A percentile compares a stretch with the other conserved stretches of the same genome.
phyloP scores from a whole-genome alignment of 257 asterid species.

The Mentha longifolia region DNA sequence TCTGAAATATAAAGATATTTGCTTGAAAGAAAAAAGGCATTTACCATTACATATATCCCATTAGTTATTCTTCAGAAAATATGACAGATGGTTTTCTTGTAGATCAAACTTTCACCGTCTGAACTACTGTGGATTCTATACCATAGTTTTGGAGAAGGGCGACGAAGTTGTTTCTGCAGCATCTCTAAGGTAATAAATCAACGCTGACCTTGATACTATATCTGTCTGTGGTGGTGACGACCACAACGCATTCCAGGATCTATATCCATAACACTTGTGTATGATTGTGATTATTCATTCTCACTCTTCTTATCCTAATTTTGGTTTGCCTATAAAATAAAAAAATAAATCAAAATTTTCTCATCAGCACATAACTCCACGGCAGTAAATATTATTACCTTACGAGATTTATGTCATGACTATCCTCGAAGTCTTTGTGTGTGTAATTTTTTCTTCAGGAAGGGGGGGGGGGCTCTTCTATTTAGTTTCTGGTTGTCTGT shows the following conservation, averaged over 20 bases:
- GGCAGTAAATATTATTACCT: neutral
- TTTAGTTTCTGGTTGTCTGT: neutral
- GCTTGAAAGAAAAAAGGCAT: neutral
- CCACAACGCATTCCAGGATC: slow-evolving; percentile 14
- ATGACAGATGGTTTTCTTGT: slow-evolving; percentile 31
- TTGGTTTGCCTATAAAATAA: slow-evolving; percentile 18
- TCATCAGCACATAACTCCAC: slow-evolving; percentile 20
- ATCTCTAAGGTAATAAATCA: slow-evolving; percentile 64
- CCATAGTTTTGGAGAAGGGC: slow-evolving; percentile 87
- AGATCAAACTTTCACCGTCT: slow-evolving; percentile 85
- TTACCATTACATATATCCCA: neutral
- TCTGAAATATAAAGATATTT: too few relatives aligned
- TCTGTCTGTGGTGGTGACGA: neutral
- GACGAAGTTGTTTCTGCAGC: slow-evolving; percentile 88
- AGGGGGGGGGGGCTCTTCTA: neutral
- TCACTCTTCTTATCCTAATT: slow-evolving; percentile 14
- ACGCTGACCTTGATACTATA: slow-evolving; percentile 10
- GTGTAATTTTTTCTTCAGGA: neutral
- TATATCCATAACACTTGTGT: neutral
- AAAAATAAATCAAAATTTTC: slow-evolving; percentile 12
- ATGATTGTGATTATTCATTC: neutral
- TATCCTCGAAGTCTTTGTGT: too few relatives aligned
- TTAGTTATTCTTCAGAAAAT: slow-evolving; percentile 24
- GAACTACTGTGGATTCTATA: slow-evolving; percentile 76
- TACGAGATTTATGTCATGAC: neutral